Conservation (phyloP, 2,329 filamentous ascomycete species). For the Arthrobotrys iridis region DNA sequence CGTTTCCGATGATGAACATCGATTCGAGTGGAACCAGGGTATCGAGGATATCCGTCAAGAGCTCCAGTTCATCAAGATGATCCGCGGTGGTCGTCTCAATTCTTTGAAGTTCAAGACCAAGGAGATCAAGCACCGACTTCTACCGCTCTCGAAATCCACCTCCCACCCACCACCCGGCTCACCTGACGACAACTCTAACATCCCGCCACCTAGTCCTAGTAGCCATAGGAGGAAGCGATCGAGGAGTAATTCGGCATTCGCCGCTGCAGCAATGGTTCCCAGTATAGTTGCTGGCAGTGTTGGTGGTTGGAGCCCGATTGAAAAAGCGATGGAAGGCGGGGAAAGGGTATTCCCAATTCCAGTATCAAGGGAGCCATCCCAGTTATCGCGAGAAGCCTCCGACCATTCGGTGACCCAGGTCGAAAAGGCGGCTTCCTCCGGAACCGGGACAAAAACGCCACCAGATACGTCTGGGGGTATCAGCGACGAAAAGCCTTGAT, state of each 20-base stretch:
- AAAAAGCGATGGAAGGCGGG: conserved; percentile 50
- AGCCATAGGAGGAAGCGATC: conserved; percentile 73
- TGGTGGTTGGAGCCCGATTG: conserved; percentile 58
- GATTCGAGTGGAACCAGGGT: conserved; percentile 75
- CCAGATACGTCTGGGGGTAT: conserved; percentile 24
- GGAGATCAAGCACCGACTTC: conserved; percentile 75
- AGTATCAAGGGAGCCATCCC: conserved; percentile 35
- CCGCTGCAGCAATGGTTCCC: conserved; percentile 64
- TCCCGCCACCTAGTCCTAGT: conserved; percentile 66
- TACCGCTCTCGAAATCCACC: conserved; percentile 72
- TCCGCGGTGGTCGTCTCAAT: conserved; percentile 84
- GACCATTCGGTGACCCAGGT: conserved; percentile 18
- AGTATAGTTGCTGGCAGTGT: conserved; percentile 58
- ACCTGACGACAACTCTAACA: conserved; percentile 69
- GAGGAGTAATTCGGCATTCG: conserved; percentile 69
- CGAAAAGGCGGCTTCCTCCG: conserved; percentile 9
- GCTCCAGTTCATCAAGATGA: conserved; percentile 79
- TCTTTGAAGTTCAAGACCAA: conserved; percentile 73
- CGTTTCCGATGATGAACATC: conserved; percentile 71
- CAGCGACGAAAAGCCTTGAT: conserved; percentile 25
- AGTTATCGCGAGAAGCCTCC: conserved; percentile 35
- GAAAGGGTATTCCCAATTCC: conserved; percentile 35
- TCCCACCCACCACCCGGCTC: conserved; percentile 71
- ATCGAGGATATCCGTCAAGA: conserved; percentile 81
- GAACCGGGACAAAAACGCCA: conserved; percentile 39